Conservation (phyloP, 208 protist species). For the Trypanosoma lewisi region DNA sequence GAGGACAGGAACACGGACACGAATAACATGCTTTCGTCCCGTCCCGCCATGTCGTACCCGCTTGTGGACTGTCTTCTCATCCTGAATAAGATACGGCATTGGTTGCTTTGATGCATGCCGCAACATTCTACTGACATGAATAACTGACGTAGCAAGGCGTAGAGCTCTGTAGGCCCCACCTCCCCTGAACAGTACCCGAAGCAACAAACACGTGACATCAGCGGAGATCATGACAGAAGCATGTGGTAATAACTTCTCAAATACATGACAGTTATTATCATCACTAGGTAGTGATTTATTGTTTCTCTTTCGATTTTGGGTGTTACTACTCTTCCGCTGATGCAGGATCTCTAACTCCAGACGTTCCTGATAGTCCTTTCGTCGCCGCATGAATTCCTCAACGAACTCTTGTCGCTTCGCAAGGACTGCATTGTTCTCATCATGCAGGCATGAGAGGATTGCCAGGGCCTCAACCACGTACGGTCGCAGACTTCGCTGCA, state of each 20-base stretch:
- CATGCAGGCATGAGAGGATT: conserved; percentile 39
- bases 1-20: conserved; percentile 43
- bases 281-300: neutral
- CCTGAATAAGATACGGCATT: conserved; percentile 33
- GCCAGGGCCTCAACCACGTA: conserved; percentile 27
- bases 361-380: conserved; percentile 8
- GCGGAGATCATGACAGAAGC: conserved; percentile 38
- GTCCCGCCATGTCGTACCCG: conserved; percentile 35
- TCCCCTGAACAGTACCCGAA: conserved; percentile 44
- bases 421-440: conserved; percentile 31
- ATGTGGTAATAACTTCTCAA: conserved; percentile 52
- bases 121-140: conserved; percentile 46
- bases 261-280: conserved; percentile 19
- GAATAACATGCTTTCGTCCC: conserved; percentile 37
- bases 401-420: conserved; percentile 25
- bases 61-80: conserved; percentile 38
- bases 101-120: conserved; percentile 49
- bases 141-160: conserved; percentile 37
- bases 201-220: conserved; percentile 32
- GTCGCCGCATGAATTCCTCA: conserved; percentile 38
- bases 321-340: neutral
- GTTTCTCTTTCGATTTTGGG: neutral
- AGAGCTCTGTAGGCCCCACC: conserved; percentile 45
- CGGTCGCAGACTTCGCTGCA: conserved; percentile 11
- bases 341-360: neutral